Evolutionary conservation across 140 eudicot genomes (phyloP).

Genomic region (Cichorium intybus): DNA sequence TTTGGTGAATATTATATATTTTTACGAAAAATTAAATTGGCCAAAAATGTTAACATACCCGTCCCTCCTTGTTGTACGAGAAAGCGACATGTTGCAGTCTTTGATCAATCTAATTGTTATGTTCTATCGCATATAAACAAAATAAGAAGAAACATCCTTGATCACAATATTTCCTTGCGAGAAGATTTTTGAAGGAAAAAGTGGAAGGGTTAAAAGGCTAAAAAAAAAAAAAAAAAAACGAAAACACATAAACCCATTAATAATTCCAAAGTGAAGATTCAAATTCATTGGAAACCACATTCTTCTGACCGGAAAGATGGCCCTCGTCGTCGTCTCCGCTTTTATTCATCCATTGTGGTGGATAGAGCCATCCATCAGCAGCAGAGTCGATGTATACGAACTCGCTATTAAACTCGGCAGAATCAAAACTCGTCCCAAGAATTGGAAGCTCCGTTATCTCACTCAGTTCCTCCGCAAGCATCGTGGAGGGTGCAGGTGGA

Average conservation of each 20-base stretch:
- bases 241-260: slow-evolving; percentile 8
- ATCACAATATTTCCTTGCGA: neutral
- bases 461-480: slow-evolving; percentile 51
- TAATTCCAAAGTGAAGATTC: slow-evolving; percentile 58
- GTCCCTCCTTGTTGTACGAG: neutral
- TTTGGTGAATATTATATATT: neutral
- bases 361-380: slow-evolving; percentile 58
- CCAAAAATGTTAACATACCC: neutral
- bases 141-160: neutral
- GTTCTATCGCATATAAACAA: slow-evolving; percentile 19
- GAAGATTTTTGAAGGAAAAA: slow-evolving; percentile 3
- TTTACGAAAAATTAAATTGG: neutral
- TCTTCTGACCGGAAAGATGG: slow-evolving; percentile 29
- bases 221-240: neutral
- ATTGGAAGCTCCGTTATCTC: slow-evolving; percentile 71
- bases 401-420: slow-evolving; percentile 35
- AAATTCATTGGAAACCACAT: slow-evolving; percentile 33
- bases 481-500: slow-evolving; percentile 16
- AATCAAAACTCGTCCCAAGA: slow-evolving; percentile 43
- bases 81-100: neutral
- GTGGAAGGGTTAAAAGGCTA: slow-evolving; percentile 14
- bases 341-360: slow-evolving; percentile 46
- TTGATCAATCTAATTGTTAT: slow-evolving; percentile 5
- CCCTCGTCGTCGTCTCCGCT: slow-evolving; percentile 18
- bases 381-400: slow-evolving; percentile 50